These are phyloP conservation scores for Samsoniella hepiali DNA, from an alignment of 2,329 filamentous ascomycete species.

Conservation along the genomic window DNA sequence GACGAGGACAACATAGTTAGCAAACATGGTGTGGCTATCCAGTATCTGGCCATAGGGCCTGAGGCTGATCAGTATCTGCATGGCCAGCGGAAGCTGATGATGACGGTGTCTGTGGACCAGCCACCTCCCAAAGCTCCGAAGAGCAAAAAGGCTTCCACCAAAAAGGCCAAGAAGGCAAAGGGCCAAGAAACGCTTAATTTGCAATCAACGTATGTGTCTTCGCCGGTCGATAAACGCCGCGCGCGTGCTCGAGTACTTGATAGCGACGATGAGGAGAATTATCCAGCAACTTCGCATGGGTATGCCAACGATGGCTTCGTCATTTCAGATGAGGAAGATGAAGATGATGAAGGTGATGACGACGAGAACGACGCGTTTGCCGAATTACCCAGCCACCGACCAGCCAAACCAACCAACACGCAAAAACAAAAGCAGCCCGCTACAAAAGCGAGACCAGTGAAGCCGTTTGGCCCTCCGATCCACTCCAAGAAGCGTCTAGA, in stretches of 20 bases:
- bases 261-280: slow-evolving; percentile 34
- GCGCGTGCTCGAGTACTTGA: slow-evolving; percentile 26
- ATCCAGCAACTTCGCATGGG: slow-evolving; percentile 40
- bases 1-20: slow-evolving; percentile 59
- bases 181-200: slow-evolving; percentile 40
- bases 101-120: slow-evolving; percentile 36
- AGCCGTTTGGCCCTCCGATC: slow-evolving; percentile 55
- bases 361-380: slow-evolving; percentile 48
- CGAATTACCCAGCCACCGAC: slow-evolving; percentile 37
- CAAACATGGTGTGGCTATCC: slow-evolving; percentile 62
- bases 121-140: not conserved
- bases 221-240: slow-evolving; percentile 42
- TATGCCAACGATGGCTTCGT: slow-evolving; percentile 51
- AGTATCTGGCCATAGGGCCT: slow-evolving; percentile 60
- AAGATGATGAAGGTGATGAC: slow-evolving; percentile 37
- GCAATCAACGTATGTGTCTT: slow-evolving; percentile 49
- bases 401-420: slow-evolving; percentile 34
- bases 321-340: slow-evolving; percentile 38
- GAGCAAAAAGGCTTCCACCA: slow-evolving; percentile 24
- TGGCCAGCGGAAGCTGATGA: slow-evolving; percentile 44
- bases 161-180: slow-evolving; percentile 32
- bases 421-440: slow-evolving; percentile 5
- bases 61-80: slow-evolving; percentile 42
- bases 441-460: slow-evolving; percentile 19
- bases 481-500: slow-evolving; percentile 52